Evolutionary conservation across 2,329 filamentous ascomycete species (phyloP).

Genomic region (Chrysosporium keratinophilum): DNA sequence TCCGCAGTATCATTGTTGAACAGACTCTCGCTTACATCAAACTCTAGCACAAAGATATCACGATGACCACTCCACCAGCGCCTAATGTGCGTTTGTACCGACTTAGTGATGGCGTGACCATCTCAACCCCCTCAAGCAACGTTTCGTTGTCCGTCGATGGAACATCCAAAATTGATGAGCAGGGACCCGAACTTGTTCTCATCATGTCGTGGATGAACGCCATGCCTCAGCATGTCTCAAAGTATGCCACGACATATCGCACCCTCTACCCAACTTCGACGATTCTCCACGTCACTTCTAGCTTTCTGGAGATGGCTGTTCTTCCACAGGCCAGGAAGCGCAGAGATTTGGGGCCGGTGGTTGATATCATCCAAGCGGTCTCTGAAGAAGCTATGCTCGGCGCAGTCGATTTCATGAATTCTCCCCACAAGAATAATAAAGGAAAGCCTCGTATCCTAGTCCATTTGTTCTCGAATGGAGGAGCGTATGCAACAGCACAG

Average conservation of each 20-base stretch:
- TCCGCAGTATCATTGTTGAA: background rate
- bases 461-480: constrained; percentile 2
- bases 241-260: background rate
- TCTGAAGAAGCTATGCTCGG: background rate
- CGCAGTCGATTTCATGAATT: background rate
- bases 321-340: background rate
- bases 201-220: background rate
- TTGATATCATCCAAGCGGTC: constrained; percentile 2
- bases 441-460: background rate
- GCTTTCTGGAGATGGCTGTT: background rate
- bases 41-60: background rate
- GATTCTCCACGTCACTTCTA: background rate
- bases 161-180: background rate
- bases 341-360: background rate
- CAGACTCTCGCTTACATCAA: background rate
- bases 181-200: constrained; percentile 2
- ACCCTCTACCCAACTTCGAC: constrained; percentile 1
- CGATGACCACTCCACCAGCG: background rate
- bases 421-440: background rate
- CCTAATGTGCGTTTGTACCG: background rate
- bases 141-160: background rate
- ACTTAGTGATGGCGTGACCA: constrained; percentile 3
- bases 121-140: constrained; percentile 4
- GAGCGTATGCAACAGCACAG: background rate
- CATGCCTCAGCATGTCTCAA: background rate